These are phyloP conservation scores for Colletotrichum australisinense DNA, from an alignment of 2,329 filamentous ascomycete genomes.

Conservation along the genomic window DNA sequence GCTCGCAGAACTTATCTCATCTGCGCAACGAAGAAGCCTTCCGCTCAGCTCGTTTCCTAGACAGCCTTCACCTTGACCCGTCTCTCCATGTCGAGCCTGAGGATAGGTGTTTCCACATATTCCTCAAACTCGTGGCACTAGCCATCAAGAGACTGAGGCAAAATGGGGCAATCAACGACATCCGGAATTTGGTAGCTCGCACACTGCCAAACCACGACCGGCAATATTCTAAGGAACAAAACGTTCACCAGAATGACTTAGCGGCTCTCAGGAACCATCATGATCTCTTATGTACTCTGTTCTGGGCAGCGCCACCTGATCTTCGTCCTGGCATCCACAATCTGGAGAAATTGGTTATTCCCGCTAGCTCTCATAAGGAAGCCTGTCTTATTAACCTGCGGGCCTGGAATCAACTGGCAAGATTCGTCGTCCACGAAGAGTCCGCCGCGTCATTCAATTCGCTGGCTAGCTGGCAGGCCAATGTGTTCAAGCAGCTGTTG, in stretches of 20 bases:
- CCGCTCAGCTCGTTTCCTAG: constrained; percentile 70
- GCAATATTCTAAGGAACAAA: constrained; percentile 72
- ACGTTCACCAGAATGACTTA: constrained; percentile 69
- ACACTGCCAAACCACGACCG: constrained; percentile 75
- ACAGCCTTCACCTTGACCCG: constrained; percentile 60
- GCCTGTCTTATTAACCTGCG: constrained; percentile 73
- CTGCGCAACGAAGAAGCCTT: constrained; percentile 74
- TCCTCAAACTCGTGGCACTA: constrained; percentile 72
- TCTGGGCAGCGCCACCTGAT: constrained; percentile 70
- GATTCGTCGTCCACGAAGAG: constrained; percentile 60
- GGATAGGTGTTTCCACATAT: constrained; percentile 75
- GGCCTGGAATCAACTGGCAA: constrained; percentile 71
- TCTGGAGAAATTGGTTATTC: constrained; percentile 69
- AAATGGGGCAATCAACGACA: constrained; percentile 63
- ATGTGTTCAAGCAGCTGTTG: constrained; percentile 67
- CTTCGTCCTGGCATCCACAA: constrained; percentile 64
- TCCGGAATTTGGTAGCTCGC: constrained; percentile 70
- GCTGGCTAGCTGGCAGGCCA: constrained; percentile 62
- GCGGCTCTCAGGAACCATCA: constrained; percentile 76
- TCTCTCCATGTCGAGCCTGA: constrained; percentile 62
- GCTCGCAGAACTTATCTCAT: constrained; percentile 69
- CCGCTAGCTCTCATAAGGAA: constrained; percentile 72
- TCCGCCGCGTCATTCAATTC: constrained; percentile 61
- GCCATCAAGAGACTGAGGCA: constrained; percentile 64
- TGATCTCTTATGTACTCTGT: constrained; percentile 74